Conservation (phyloP, 345 rosid species). For the Aquilaria yunnanensis region DNA sequence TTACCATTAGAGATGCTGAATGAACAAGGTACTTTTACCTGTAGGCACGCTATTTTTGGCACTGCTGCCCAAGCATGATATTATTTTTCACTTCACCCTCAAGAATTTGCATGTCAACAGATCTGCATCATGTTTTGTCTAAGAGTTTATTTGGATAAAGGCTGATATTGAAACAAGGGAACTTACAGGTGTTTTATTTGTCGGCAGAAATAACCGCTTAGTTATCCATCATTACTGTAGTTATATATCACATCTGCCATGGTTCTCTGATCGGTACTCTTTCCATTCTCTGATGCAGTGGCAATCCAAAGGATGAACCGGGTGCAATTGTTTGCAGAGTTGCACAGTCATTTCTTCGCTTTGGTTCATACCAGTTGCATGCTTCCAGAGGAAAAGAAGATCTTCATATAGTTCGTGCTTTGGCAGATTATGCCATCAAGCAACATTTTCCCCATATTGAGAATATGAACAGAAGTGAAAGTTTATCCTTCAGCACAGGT, state of each 20-base stretch:
- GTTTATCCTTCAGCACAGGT: conserved; percentile 83
- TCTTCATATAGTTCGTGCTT: conserved; percentile 56
- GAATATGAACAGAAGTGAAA: conserved; percentile 69
- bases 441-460: conserved; percentile 88
- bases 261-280: conserved; percentile 1
- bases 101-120: too few species aligned
- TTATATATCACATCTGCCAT: background rate
- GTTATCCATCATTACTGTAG: too few species aligned
- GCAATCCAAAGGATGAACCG: conserved; percentile 93
- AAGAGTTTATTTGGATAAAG: too few species aligned
- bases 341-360: conserved; percentile 77
- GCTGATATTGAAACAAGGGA: too few species aligned
- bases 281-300: conserved; percentile 44
- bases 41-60: background rate
- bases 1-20: background rate
- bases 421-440: conserved; percentile 91
- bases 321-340: conserved; percentile 97
- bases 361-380: conserved; percentile 91
- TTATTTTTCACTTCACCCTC: too few species aligned
- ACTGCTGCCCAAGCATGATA: too few species aligned
- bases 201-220: too few species aligned
- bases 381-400: conserved; percentile 93
- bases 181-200: too few species aligned
- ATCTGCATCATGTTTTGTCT: too few species aligned
- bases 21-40: background rate